Conservation (phyloP, 1,284 basidiomycete genomes). For the Trichosporon sp. region DNA sequence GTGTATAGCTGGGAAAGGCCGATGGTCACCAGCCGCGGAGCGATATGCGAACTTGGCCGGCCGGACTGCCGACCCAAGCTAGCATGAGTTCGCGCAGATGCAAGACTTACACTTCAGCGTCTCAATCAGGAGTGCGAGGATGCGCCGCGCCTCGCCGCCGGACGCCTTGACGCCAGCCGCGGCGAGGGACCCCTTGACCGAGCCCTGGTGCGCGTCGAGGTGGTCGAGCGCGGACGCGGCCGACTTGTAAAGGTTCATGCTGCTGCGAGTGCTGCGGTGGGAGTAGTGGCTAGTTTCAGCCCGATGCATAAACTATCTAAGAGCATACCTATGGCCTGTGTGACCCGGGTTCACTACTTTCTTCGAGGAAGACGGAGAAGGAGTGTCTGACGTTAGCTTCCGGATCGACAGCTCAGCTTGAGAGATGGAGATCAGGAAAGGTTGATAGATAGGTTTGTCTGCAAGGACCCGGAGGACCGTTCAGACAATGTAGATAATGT, state of each 20-base stretch:
- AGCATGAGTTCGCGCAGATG: neutral
- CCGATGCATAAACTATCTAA: neutral
- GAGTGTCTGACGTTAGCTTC: neutral
- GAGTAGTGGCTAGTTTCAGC: conserved; percentile 9
- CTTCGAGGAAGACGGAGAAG: neutral
- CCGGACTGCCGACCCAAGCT: too few species aligned
- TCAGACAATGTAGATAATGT: conserved; percentile 53
- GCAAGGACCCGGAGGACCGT: conserved; percentile 16
- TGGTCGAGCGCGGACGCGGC: conserved; percentile 75
- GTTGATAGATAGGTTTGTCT: conserved; percentile 34
- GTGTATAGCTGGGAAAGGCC: too few species aligned
- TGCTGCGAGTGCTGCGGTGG: conserved; percentile 8
- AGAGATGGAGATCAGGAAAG: conserved; percentile 8
- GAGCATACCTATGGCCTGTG: conserved; percentile 2
- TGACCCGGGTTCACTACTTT: too few species aligned
- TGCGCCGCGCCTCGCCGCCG: conserved; percentile 66
- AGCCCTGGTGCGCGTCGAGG: conserved; percentile 77
- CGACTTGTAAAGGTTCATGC: conserved; percentile 91
- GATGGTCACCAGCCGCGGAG: too few species aligned
- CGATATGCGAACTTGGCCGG: too few species aligned
- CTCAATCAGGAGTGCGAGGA: conserved; percentile 66
- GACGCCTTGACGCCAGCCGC: conserved; percentile 44
- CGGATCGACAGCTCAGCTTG: conserved; percentile 2
- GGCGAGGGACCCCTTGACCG: conserved; percentile 55
- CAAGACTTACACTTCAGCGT: conserved; percentile 73